Evolutionary conservation across 2,329 filamentous ascomycete genomes (phyloP).

Genomic region (Botrytis cinerea): DNA sequence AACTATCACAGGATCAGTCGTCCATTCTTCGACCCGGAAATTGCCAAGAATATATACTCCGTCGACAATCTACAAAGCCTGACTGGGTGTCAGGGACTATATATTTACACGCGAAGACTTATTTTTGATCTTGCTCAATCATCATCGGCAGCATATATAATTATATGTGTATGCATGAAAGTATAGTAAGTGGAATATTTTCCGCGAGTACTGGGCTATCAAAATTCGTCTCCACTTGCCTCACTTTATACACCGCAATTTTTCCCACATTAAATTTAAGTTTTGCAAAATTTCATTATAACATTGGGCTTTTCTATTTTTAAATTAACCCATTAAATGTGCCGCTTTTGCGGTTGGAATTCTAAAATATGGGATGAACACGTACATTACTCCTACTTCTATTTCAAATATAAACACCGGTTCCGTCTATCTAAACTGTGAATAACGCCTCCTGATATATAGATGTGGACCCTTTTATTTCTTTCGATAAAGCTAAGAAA

Average conservation of each 20-base stretch:
- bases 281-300: not conserved
- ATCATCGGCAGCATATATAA: not conserved
- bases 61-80: not conserved
- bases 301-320: not conserved
- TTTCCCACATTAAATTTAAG: not conserved
- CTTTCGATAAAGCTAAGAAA: not conserved
- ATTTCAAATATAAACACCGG: not conserved
- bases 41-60: not conserved
- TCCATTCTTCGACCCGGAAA: not conserved
- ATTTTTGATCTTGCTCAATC: not conserved
- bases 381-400: not conserved
- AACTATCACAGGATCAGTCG: not conserved
- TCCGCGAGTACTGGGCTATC: not conserved
- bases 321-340: not conserved
- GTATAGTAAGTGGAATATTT: not conserved
- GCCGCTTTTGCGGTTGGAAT: not conserved
- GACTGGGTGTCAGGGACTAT: not conserved
- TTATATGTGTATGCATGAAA: not conserved
- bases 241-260: not conserved
- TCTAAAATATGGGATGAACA: not conserved
- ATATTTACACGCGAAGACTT: not conserved
- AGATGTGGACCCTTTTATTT: fast-evolving
- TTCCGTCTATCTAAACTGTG: not conserved
- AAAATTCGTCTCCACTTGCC: not conserved
- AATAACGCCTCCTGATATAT: not conserved